Evolutionary conservation across 1,284 basidiomycete genomes (phyloP).

Genomic region (Fomitopsis betulina): DNA sequence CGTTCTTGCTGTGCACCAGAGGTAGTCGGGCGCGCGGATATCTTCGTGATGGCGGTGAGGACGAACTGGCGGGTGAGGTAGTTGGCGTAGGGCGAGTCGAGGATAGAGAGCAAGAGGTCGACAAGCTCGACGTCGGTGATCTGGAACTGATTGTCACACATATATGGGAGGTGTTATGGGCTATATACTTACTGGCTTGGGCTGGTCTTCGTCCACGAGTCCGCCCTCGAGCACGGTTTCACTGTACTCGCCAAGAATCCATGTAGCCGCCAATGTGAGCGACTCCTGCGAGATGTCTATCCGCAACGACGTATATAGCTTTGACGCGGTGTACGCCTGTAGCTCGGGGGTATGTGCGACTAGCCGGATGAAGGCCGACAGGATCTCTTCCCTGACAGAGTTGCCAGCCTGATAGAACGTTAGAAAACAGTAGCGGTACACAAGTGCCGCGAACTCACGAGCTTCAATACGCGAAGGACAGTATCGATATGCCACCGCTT

Average conservation of each 20-base stretch:
- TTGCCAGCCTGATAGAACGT: slow-evolving; percentile 82
- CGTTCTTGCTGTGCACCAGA: slow-evolving; percentile 69
- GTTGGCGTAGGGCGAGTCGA: slow-evolving; percentile 95
- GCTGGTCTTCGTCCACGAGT: slow-evolving; percentile 83
- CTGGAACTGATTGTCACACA: slow-evolving; percentile 31
- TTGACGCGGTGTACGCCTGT: slow-evolving; percentile 93
- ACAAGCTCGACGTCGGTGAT: slow-evolving; percentile 80
- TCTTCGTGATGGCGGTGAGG: slow-evolving; percentile 87
- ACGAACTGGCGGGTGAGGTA: slow-evolving; percentile 91
- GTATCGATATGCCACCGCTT: slow-evolving; percentile 99
- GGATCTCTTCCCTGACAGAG: slow-evolving; percentile 94
- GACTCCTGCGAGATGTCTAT: slow-evolving; percentile 96
- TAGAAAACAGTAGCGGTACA: neutral
- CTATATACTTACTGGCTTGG: slow-evolving; percentile 50
- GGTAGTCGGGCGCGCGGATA: slow-evolving; percentile 74
- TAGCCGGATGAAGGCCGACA: slow-evolving; percentile 93
- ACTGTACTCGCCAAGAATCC: slow-evolving; percentile 97
- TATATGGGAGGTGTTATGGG: neutral
- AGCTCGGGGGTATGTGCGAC: slow-evolving; percentile 97
- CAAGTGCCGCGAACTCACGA: slow-evolving; percentile 49
- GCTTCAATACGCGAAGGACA: slow-evolving; percentile 86
- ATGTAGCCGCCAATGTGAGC: slow-evolving; percentile 88
- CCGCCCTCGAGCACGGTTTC: slow-evolving; percentile 88
- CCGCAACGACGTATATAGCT: slow-evolving; percentile 85
- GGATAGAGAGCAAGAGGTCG: slow-evolving; percentile 82